A percentile compares a stretch with the other conserved stretches of the same genome.
Conservation (phyloP, 495 filamentous ascomycete species). For the Entonaema liquescens region DNA sequence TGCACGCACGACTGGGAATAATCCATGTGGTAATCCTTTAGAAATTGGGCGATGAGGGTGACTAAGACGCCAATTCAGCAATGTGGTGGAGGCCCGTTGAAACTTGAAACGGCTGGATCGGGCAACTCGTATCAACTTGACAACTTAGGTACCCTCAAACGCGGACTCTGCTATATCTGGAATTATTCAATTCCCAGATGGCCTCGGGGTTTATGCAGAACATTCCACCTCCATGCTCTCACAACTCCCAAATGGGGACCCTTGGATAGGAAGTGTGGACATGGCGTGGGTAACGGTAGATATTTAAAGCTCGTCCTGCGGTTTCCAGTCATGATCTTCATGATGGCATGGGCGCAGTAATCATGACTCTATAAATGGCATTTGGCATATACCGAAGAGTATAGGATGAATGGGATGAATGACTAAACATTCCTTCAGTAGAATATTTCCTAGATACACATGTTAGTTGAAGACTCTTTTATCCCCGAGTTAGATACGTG, state of each 20-base stretch:
- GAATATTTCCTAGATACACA: background rate
- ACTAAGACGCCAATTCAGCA: background rate
- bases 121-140: slow-evolving; percentile 32
- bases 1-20: background rate
- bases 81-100: slow-evolving; percentile 7
- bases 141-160: slow-evolving; percentile 5
- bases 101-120: slow-evolving; percentile 33
- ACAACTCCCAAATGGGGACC: background rate
- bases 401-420: slow-evolving; percentile 6
- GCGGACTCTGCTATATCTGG: slow-evolving; percentile 15
- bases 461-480: background rate
- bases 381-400: background rate
- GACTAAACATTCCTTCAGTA: background rate
- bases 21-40: slow-evolving; percentile 34
- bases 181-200: background rate
- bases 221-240: slow-evolving; percentile 7
- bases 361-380: background rate
- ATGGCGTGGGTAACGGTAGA: slow-evolving; percentile 4
- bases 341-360: background rate
- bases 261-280: background rate
- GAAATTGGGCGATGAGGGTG: background rate
- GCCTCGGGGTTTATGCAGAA: slow-evolving; percentile 21
- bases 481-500: background rate
- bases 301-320: slow-evolving; percentile 11
- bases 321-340: slow-evolving; percentile 1